phyloP scores from a whole-genome alignment of 805 yeast species.

The Starmerella apicola region DNA sequence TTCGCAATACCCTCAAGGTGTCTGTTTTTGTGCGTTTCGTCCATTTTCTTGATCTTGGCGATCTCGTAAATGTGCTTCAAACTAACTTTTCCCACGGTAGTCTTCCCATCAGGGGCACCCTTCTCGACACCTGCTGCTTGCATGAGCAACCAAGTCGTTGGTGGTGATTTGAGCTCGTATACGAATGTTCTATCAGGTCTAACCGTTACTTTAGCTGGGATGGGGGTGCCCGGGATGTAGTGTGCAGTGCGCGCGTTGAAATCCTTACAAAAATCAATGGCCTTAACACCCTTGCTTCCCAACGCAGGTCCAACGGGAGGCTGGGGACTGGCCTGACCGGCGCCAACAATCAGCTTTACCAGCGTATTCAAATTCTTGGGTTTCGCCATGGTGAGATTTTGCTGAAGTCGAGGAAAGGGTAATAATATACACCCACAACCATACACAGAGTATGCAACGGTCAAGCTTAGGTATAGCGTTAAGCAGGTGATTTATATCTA shows the following conservation, averaged over 20 bases:
- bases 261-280: conserved; percentile 96
- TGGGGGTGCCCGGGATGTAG: conserved; percentile 73
- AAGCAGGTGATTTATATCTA: too few species aligned
- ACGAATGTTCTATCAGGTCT: conserved; percentile 85
- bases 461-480: too few species aligned
- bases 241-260: conserved; percentile 94
- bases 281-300: conserved; percentile 97
- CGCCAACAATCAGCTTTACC: conserved; percentile 85
- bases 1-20: conserved; percentile 69
- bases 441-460: too few species aligned
- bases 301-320: conserved; percentile 99
- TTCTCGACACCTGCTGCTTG: conserved; percentile 70
- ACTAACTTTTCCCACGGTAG: conserved; percentile 49
- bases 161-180: conserved; percentile 82
- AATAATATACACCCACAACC: not conserved
- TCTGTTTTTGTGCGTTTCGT: conserved; percentile 58
- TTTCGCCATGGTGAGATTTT: conserved; percentile 25
- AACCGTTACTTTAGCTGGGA: conserved; percentile 74
- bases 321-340: conserved; percentile 96
- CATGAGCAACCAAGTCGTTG: conserved; percentile 73
- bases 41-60: conserved; percentile 83
- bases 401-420: too few species aligned
- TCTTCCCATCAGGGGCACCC: conserved; percentile 51
- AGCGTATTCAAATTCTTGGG: conserved; percentile 42
- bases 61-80: conserved; percentile 89